phyloP scores from a whole-genome alignment of 2,329 filamentous ascomycete genomes.

The Botrytis porri region DNA sequence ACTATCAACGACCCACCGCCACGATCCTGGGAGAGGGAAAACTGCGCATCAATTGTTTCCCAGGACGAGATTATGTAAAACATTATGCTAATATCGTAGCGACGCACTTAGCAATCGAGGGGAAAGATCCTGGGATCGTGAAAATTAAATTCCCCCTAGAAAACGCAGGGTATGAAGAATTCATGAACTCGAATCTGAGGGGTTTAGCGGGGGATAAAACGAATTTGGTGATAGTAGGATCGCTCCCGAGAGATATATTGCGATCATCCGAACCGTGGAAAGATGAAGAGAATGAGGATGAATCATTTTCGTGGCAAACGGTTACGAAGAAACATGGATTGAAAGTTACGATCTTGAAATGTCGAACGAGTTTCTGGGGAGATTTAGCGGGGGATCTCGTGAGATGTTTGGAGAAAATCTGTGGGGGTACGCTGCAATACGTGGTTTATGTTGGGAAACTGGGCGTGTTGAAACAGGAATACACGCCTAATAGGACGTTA shows the following conservation, averaged over 20 bases:
- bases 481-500: neutral
- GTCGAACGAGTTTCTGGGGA: neutral
- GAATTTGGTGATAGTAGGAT: neutral
- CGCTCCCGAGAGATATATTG: neutral
- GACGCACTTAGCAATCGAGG: neutral
- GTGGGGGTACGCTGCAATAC: neutral
- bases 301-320: conserved; percentile 1
- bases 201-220: neutral
- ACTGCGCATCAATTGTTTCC: neutral
- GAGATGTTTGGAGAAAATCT: neutral
- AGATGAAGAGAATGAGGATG: neutral
- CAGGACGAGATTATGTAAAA: neutral
- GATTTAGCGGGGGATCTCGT: neutral
- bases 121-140: neutral
- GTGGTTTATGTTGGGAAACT: conserved; percentile 1
- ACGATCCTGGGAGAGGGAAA: neutral
- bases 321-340: neutral
- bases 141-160: neutral
- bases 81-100: conserved; percentile 4
- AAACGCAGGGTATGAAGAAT: neutral
- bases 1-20: neutral
- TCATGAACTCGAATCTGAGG: neutral
- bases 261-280: neutral
- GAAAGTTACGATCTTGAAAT: neutral
- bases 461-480: neutral